phyloP scores from a whole-genome alignment of 2,329 filamentous ascomycete genomes.

The Monosporascus cannonballus region DNA sequence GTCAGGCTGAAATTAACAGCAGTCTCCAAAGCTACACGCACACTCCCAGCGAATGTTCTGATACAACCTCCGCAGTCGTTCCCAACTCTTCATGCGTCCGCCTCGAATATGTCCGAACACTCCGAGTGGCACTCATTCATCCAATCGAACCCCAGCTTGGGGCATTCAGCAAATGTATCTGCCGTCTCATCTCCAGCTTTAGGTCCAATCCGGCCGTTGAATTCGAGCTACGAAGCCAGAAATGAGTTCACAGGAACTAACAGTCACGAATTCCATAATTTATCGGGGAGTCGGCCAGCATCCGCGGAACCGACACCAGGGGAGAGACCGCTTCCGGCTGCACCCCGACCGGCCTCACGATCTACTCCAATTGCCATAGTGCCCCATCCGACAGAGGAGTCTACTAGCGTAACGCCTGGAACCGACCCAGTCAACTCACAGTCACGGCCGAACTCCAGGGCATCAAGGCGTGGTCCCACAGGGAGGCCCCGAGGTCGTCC shows the following conservation, averaged over 20 bases:
- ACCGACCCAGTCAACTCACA: constrained; percentile 32
- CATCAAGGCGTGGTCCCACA: constrained; percentile 46
- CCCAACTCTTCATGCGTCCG: constrained; percentile 16
- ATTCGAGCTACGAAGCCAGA: constrained; percentile 18
- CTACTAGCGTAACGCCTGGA: constrained; percentile 13
- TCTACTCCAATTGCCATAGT: constrained; percentile 8
- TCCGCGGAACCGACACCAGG: constrained; percentile 18
- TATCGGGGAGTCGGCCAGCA: constrained; percentile 17
- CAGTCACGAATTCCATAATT: constrained; percentile 12
- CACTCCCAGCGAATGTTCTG: constrained; percentile 14
- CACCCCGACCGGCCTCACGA: constrained; percentile 6
- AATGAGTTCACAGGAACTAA: constrained; percentile 10
- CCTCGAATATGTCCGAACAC: constrained; percentile 51
- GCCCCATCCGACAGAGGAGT: constrained; percentile 8
- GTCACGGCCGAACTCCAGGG: constrained; percentile 55
- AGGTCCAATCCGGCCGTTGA: constrained; percentile 20
- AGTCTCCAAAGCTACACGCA: constrained; percentile 51
- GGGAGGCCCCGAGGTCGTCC: constrained; percentile 52
- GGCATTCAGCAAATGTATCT: constrained; percentile 31
- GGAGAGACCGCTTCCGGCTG: constrained; percentile 7
- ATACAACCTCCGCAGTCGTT: constrained; percentile 11
- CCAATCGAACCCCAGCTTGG: constrained; percentile 57
- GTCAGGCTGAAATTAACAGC: constrained; percentile 84
- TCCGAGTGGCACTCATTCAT: constrained; percentile 75
- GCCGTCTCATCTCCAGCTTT: constrained; percentile 26